Evolutionary conservation across 495 filamentous ascomycete species (phyloP).

Genomic region (Aspergillus conjunctus): DNA sequence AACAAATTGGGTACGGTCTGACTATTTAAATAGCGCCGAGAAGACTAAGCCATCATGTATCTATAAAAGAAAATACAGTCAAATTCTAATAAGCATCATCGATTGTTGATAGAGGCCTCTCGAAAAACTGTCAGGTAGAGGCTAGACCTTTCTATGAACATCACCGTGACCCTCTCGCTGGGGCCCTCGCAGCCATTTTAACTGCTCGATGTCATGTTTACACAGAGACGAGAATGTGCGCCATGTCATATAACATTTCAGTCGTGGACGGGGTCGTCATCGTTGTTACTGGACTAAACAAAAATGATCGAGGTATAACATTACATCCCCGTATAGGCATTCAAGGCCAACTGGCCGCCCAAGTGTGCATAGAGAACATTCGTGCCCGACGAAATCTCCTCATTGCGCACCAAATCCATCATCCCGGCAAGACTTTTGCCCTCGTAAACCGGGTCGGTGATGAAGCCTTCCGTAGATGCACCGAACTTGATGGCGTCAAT

Average conservation of each 20-base stretch:
- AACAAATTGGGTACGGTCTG: neutral
- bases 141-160: too few species aligned
- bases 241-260: too few species aligned
- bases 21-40: neutral
- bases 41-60: neutral
- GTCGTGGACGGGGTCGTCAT: too few species aligned
- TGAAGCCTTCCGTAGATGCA: constrained; percentile 62
- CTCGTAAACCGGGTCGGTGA: constrained; percentile 70
- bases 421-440: constrained; percentile 68
- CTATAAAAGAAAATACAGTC: too few species aligned
- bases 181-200: too few species aligned
- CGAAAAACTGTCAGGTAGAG: too few species aligned
- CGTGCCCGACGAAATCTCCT: constrained; percentile 49
- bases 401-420: constrained; percentile 61
- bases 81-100: too few species aligned
- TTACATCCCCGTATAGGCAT: constrained; percentile 50
- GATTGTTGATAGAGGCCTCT: too few species aligned
- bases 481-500: constrained; percentile 63
- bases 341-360: constrained; percentile 63
- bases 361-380: constrained; percentile 67
- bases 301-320: neutral
- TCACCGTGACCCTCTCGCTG: too few species aligned
- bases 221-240: too few species aligned
- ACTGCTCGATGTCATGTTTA: too few species aligned
- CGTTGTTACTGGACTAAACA: too few species aligned